phyloP scores from a whole-genome alignment of 129 eudicot genomes.

The Gnaphalium uliginosum region DNA sequence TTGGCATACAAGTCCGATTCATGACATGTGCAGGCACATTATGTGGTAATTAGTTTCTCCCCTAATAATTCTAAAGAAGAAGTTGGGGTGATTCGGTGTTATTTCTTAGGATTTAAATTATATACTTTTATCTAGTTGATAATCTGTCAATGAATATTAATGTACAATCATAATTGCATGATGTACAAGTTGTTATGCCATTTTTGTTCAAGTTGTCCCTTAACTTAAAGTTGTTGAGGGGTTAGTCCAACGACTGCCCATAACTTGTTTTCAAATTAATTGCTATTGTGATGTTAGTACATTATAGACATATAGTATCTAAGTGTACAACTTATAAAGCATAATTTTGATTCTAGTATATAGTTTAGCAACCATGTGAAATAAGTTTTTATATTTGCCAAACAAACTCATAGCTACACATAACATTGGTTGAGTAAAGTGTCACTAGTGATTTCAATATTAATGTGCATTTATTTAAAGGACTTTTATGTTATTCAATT shows the following conservation, averaged over 20 bases:
- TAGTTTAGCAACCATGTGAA: constrained; percentile 3
- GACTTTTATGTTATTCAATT: neutral
- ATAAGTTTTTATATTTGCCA: neutral
- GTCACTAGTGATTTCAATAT: neutral
- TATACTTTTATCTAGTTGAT: neutral
- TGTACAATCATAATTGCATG: constrained; percentile 8
- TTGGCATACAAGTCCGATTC: constrained; percentile 37
- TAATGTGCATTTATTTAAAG: no score
- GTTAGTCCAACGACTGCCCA: constrained; percentile 41
- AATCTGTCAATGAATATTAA: neutral
- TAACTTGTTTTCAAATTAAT: constrained; percentile 6
- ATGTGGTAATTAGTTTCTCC: constrained; percentile 24
- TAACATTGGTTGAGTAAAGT: neutral
- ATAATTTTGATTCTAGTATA: no score
- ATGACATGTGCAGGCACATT: constrained; percentile 46
- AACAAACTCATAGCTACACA: neutral
- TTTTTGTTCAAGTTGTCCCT: constrained; percentile 1
- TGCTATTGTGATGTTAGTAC: neutral
- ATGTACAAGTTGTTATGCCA: constrained; percentile 5
- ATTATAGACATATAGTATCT: no score
- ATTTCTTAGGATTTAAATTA: neutral
- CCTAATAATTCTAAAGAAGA: constrained; percentile 11
- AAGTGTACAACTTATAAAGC: neutral
- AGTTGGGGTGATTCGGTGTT: neutral
- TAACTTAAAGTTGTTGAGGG: constrained; percentile 13